phyloP scores from a whole-genome alignment of 305 asterid genomes.

The Ilex paraguariensis region DNA sequence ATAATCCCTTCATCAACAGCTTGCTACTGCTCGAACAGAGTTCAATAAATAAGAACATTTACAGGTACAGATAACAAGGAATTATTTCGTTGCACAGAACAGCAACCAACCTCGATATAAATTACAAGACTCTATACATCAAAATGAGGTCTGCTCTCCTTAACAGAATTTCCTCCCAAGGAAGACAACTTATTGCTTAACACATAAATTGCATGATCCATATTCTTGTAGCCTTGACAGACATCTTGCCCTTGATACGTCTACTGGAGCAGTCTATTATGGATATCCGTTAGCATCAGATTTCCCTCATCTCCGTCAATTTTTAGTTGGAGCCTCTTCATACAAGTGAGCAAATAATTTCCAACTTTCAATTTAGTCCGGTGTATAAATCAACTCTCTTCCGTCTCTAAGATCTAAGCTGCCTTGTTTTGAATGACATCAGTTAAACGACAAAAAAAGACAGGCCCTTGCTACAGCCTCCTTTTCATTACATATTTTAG shows the following conservation, averaged over 20 bases:
- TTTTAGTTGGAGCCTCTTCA: conserved; percentile 40
- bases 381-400: conserved; percentile 39
- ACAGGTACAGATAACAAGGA: too few relatives aligned
- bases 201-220: conserved; percentile 36
- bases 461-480: conserved; percentile 64
- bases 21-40: too few relatives aligned
- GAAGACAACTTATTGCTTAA: conserved; percentile 27
- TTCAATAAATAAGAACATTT: too few relatives aligned
- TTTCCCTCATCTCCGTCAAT: conserved; percentile 6
- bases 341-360: conserved; percentile 51
- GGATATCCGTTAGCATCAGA: conserved; percentile 47
- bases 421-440: conserved; percentile 42
- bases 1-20: too few relatives aligned
- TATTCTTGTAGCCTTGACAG: conserved; percentile 33
- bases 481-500: conserved; percentile 20
- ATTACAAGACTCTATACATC: too few relatives aligned
- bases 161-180: not conserved
- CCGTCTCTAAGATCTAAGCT: conserved; percentile 45
- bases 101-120: too few relatives aligned
- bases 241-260: conserved; percentile 46
- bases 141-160: too few relatives aligned
- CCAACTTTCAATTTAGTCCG: conserved; percentile 46
- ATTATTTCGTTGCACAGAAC: too few relatives aligned
- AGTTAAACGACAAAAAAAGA: conserved; percentile 51
- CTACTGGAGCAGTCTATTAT: conserved; percentile 46